Conservation (phyloP, 2,329 filamentous ascomycete species). For the Clathrospora elynae region DNA sequence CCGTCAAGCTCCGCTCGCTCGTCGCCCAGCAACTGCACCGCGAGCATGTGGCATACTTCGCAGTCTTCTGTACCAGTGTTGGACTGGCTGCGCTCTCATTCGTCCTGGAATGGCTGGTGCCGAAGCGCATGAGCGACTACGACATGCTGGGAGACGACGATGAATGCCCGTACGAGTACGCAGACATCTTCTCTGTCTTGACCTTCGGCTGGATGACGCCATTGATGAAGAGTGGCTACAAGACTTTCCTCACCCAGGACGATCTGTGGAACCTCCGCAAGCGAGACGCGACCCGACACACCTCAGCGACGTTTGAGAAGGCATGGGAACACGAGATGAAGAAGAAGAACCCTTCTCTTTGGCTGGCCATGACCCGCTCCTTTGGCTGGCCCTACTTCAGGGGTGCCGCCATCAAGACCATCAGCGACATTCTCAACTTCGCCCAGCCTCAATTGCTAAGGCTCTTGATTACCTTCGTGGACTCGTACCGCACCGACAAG, state of each 20-base stretch:
- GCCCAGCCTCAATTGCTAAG: constrained; percentile 88
- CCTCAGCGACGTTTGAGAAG: constrained; percentile 70
- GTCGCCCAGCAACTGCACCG: constrained; percentile 75
- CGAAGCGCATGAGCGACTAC: constrained; percentile 74
- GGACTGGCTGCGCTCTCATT: constrained; percentile 74
- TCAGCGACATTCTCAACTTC: constrained; percentile 85
- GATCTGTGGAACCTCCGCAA: constrained; percentile 92
- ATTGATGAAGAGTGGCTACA: constrained; percentile 94
- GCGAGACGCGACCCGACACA: constrained; percentile 76
- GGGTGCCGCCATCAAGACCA: constrained; percentile 84
- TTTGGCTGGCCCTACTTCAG: constrained; percentile 85
- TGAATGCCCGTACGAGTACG: constrained; percentile 83
- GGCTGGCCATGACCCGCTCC: constrained; percentile 80
- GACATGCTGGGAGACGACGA: constrained; percentile 70
- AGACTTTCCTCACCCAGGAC: constrained; percentile 87
- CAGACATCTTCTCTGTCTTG: constrained; percentile 88
- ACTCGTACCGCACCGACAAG: constrained; percentile 68
- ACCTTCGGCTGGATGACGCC: constrained; percentile 99
- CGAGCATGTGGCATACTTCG: constrained; percentile 73
- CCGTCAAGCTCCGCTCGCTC: constrained; percentile 84
- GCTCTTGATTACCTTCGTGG: constrained; percentile 80
- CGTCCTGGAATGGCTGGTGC: constrained; percentile 80
- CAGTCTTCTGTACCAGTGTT: constrained; percentile 73
- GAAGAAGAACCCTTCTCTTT: constrained; percentile 77
- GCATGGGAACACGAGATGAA: constrained; percentile 78